phyloP scores from a whole-genome alignment of 345 rosid genomes.

The Eucalyptus globulus region DNA sequence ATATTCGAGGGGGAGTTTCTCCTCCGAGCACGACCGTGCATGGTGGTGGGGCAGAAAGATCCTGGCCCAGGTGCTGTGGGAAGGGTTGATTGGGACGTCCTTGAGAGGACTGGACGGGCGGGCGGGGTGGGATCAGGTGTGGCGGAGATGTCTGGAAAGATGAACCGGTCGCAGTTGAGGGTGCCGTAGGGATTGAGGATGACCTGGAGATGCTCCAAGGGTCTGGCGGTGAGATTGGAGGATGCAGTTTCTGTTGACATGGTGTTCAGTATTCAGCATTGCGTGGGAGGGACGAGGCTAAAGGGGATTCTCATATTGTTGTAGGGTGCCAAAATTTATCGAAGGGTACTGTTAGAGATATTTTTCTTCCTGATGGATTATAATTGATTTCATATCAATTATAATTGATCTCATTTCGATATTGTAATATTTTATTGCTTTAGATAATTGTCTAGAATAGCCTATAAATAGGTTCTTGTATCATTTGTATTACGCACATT shows the following conservation, averaged over 20 bases:
- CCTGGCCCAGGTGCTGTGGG: not conserved
- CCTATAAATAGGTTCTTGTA: not conserved
- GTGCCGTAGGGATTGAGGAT: conserved; percentile 17
- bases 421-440: too few relatives aligned
- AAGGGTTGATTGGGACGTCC: not conserved
- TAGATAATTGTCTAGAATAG: not conserved
- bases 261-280: not conserved
- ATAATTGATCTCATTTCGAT: too few relatives aligned
- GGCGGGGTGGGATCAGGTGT: not conserved
- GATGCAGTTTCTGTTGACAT: not conserved
- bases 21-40: not conserved
- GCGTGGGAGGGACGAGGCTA: not conserved
- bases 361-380: not conserved
- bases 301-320: not conserved
- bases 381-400: too few relatives aligned
- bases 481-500: not conserved
- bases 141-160: not conserved
- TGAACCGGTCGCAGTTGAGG: not conserved
- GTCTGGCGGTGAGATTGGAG: not conserved
- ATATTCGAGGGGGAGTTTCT: conserved; percentile 18
- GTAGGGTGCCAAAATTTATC: not conserved
- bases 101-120: not conserved
- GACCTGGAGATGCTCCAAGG: conserved; percentile 14
- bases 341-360: not conserved
- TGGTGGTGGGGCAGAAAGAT: not conserved